Conservation (phyloP, 2,329 filamentous ascomycete genomes). For the Ophiocordyceps unilateralis region DNA sequence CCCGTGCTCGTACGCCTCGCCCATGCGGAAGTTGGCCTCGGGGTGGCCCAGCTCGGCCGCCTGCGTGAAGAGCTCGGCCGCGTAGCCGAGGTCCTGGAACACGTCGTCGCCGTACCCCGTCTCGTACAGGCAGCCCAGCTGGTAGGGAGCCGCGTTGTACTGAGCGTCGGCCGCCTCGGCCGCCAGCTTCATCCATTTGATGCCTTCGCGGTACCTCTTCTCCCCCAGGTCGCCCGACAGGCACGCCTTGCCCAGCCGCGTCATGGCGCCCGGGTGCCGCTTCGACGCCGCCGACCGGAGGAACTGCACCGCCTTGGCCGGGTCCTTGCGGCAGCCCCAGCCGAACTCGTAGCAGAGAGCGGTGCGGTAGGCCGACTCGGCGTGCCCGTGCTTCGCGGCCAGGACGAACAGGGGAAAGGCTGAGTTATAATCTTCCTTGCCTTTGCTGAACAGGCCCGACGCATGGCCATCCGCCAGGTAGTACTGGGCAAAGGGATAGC, state of each 20-base stretch:
- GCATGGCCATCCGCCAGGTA: slow-evolving; percentile 90
- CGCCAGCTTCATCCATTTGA: slow-evolving; percentile 93
- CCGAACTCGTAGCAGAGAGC: slow-evolving; percentile 96
- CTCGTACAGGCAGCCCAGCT: slow-evolving; percentile 77
- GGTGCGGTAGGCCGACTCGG: slow-evolving; percentile 85
- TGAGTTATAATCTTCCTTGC: slow-evolving; percentile 77
- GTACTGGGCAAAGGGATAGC: slow-evolving; percentile 95
- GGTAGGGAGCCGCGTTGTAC: slow-evolving; percentile 86
- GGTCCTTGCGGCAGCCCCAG: slow-evolving; percentile 85
- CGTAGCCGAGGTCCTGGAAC: slow-evolving; percentile 79
- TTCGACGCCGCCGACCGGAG: slow-evolving; percentile 82
- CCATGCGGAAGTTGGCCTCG: slow-evolving; percentile 73
- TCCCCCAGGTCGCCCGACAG: slow-evolving; percentile 76
- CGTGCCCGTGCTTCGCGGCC: slow-evolving; percentile 91
- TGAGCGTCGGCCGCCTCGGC: slow-evolving; percentile 77
- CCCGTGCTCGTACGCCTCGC: slow-evolving; percentile 94
- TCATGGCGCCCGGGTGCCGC: slow-evolving; percentile 88
- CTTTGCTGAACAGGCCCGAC: slow-evolving; percentile 88
- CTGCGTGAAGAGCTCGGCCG: slow-evolving; percentile 85
- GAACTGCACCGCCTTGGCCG: slow-evolving; percentile 84
- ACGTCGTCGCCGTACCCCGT: slow-evolving; percentile 88
- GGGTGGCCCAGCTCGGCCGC: slow-evolving; percentile 81
- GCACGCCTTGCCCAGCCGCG: slow-evolving; percentile 79
- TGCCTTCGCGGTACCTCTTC: slow-evolving; percentile 72
- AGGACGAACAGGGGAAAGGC: slow-evolving; percentile 87